Evolutionary conservation across 768 basidiomycete genomes (phyloP), one percentile per base, ranked within the genome.

Genomic region (Chalciporus piperatus): DNA sequence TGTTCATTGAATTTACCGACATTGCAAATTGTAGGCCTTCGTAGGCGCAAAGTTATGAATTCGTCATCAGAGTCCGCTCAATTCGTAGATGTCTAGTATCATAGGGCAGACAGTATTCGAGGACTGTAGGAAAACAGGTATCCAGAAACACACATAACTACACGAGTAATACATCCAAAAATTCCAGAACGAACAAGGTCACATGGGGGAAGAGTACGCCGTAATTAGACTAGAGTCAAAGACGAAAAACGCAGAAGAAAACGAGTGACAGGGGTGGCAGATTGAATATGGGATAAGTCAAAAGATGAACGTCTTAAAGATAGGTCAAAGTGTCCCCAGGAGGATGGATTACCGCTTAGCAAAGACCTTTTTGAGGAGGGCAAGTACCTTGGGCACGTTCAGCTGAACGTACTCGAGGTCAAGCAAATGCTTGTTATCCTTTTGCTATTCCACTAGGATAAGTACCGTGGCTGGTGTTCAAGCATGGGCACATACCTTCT

Each of bases 371-470:
- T 92, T 96, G 64, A 96, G 77, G 49, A 97, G 80, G 27, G 83
- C 88, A 32, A 97, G 77, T 44, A 97, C 92, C 72, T 98, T 98
- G 0, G 92, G 91, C 25, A 98, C 96, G 68, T 97, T 96, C 56
- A 98, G 75, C 71, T 97, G 92, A 51, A 98, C 96, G 66, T 99
- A 98, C 74, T 98, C 97, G 57, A 99, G 77, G 73, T 99, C 97
- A 56, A 99, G 74, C 30, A 95, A 76, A 63, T 95, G 92, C 63
- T 98, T 95, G 74, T 96, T 95, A 71, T 99, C 96, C 74, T 98
- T 97, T 92, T 98, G 96, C 94, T 98, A 65, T 63, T 49, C 48
- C 37, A 4, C 20, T 3, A 27, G 39, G 10, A n/a, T 69, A 33
- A 70, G 57, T n/a, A 49, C 22, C 25, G 23, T 35, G 33, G 50